Evolutionary conservation across 805 yeast species (phyloP).

Genomic region (Kazachstania viticola): DNA sequence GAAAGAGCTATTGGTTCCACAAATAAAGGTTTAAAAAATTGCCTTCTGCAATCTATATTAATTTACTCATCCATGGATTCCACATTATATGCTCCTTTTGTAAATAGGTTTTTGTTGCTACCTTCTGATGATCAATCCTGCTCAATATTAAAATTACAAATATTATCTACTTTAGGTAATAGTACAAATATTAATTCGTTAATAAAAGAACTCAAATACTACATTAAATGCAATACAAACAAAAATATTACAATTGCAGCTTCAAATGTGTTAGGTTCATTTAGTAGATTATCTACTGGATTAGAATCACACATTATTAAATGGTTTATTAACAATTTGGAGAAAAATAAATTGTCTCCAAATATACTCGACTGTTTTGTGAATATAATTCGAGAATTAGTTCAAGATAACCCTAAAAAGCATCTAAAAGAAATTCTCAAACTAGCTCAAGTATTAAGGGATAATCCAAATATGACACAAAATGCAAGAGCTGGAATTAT

Average conservation of each 20-base stretch:
- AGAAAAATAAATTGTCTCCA: slow-evolving; percentile 15
- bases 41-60: slow-evolving; percentile 39
- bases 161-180: slow-evolving; percentile 48
- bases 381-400: slow-evolving; percentile 58
- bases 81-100: slow-evolving; percentile 28
- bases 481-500: slow-evolving; percentile 71
- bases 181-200: slow-evolving; percentile 40
- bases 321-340: slow-evolving; percentile 49
- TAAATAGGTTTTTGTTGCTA: slow-evolving; percentile 40
- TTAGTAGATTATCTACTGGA: slow-evolving; percentile 38
- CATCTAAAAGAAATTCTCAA: slow-evolving; percentile 46
- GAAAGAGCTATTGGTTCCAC: slow-evolving; percentile 28
- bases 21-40: slow-evolving; percentile 23
- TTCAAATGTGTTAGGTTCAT: slow-evolving; percentile 49
- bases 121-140: slow-evolving; percentile 38
- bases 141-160: slow-evolving; percentile 45
- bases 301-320: slow-evolving; percentile 45
- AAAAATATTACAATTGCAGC: slow-evolving; percentile 32
- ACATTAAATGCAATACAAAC: slow-evolving; percentile 27
- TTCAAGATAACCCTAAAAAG: slow-evolving; percentile 48
- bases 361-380: slow-evolving; percentile 50
- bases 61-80: slow-evolving; percentile 25
- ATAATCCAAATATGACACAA: slow-evolving; percentile 13
- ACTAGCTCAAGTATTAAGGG: slow-evolving; percentile 30
- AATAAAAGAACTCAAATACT: slow-evolving; percentile 53